phyloP scores from a whole-genome alignment of 768 basidiomycete genomes.

The Heimioporus sp. region DNA sequence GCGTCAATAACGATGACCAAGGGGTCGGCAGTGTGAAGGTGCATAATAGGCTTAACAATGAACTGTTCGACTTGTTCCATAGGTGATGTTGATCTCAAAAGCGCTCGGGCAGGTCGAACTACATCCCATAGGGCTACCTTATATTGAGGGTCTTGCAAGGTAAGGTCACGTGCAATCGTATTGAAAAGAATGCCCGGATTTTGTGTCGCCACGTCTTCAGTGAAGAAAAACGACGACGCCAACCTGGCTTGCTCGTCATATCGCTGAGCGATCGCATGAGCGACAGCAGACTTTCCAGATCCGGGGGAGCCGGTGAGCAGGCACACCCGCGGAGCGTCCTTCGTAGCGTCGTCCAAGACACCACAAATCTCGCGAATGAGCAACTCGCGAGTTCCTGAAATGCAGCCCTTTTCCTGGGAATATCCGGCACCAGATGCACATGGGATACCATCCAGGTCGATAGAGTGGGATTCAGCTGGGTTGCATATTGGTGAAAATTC shows the following conservation, averaged over 20 bases:
- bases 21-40: no score
- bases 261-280: no score
- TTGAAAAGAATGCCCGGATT: no score
- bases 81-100: neutral
- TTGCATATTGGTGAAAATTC: neutral
- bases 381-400: neutral
- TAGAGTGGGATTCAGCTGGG: neutral
- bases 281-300: no score
- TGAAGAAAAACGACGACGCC: no score
- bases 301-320: slow-evolving; percentile 13
- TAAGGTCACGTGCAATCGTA: no score
- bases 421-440: slow-evolving; percentile 9
- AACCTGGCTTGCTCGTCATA: no score
- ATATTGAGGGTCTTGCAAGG: no score
- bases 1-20: no score
- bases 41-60: no score
- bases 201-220: no score
- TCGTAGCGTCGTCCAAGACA: neutral
- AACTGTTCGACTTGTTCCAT: slow-evolving; percentile 12
- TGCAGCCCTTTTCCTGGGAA: slow-evolving; percentile 1
- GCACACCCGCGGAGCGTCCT: slow-evolving; percentile 7
- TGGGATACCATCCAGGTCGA: slow-evolving; percentile 8
- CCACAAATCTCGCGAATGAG: neutral
- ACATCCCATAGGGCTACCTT: no score
- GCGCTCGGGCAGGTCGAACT: neutral